phyloP scores from a whole-genome alignment of 208 protist genomes.

The Leishmania guyanensis region DNA sequence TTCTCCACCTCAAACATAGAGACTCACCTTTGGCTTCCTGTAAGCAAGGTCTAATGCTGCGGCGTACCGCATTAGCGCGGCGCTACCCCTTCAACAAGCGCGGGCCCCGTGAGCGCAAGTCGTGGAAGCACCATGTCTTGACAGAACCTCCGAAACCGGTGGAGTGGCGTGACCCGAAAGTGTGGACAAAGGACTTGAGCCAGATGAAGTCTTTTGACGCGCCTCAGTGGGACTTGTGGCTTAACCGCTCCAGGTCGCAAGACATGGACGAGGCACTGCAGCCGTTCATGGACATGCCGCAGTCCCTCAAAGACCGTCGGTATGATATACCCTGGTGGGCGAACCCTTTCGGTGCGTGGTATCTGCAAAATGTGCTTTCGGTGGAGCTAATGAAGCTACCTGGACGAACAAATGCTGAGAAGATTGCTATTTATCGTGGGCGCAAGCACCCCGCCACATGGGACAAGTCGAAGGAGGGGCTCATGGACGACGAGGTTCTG shows the following conservation, averaged over 20 bases:
- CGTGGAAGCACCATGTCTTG: slow-evolving; percentile 92
- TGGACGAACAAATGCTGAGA: slow-evolving; percentile 88
- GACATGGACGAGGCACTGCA: slow-evolving; percentile 93
- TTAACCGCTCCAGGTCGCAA: slow-evolving; percentile 81
- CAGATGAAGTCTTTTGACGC: slow-evolving; percentile 93
- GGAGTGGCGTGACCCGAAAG: slow-evolving; percentile 91
- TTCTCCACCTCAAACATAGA: background rate
- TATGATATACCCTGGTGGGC: slow-evolving; percentile 95
- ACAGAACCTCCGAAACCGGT: slow-evolving; percentile 89
- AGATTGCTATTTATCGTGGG: slow-evolving; percentile 88
- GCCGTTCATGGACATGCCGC: slow-evolving; percentile 95
- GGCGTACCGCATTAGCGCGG: slow-evolving; percentile 50
- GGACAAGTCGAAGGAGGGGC: slow-evolving; percentile 56
- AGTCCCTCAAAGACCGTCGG: slow-evolving; percentile 90
- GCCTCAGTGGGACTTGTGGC: slow-evolving; percentile 92
- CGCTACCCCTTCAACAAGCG: slow-evolving; percentile 91
- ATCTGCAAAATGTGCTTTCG: slow-evolving; percentile 92
- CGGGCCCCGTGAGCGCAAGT: slow-evolving; percentile 86
- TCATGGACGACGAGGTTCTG: slow-evolving; percentile 84
- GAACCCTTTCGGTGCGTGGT: slow-evolving; percentile 94
- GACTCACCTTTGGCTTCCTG: background rate
- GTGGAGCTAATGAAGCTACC: slow-evolving; percentile 90
- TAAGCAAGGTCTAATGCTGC: slow-evolving; percentile 48
- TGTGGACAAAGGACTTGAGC: slow-evolving; percentile 90
- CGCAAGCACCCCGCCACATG: slow-evolving; percentile 47